Base-by-base conservation (phyloP, 1,284 basidiomycete genomes). In the Boletus sp. region DNA sequence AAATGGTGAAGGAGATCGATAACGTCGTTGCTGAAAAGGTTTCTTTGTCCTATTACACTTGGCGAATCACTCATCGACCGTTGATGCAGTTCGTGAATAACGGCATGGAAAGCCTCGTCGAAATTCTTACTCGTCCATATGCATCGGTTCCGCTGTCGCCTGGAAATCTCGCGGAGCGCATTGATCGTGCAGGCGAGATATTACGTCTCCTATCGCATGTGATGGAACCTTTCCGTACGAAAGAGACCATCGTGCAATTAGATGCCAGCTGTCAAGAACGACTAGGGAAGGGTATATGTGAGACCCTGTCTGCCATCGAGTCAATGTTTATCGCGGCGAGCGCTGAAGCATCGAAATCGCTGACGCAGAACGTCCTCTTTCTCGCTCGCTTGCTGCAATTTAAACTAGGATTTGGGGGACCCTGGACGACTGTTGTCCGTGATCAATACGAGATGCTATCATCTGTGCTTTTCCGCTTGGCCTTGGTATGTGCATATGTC, bases 351-450 rank as follows among this genome's bases (percentile, higher is more conserved):
- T 54, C 50, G 13, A 48, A 48, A 29, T 49, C 57, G 14, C 41
- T 64, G 30, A 69, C 61, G 12, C 60, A 68, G 20, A 63, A 57
- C 46, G 61, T 77, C 13, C 66, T 81, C 25, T 72, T 88, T 37
- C 60, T 88, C 23, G 72, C 78, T 3, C 77, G 87, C 3, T 66
- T 90, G 16, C 54, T 88, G 23, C 88, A 91, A 56, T 89, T 90
- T 52, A 73, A 80, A 57, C 69, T 90, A 8, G 80, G 81, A 14
- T 84, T 88, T 57, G 74, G 74, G 14, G 76, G 72, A 5, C 61
- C 66, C 2, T 88, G 84, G 83, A 80, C 78, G 0, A 53, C 70
- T 4, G 71, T 69, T 43, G 71, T 74, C 30, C 82, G 75, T 53
- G 74, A 76, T 33, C 59, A 70, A 25, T 72, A 74, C 34, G 68